Evolutionary conservation across 345 rosid genomes (phyloP).

Genomic region (Bretschneidera sinensis): DNA sequence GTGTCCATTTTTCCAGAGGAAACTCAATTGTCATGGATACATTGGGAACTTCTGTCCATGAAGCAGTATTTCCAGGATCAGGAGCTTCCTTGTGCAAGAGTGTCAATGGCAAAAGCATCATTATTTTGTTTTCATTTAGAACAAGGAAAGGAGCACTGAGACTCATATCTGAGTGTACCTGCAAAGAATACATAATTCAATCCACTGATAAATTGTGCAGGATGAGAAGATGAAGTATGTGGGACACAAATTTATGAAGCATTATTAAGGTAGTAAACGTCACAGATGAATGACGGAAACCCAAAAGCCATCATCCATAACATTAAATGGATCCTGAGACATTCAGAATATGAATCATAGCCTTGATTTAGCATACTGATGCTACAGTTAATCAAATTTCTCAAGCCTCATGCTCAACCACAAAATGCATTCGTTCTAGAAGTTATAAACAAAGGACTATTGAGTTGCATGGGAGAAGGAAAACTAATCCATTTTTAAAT

Average conservation of each 20-base stretch:
- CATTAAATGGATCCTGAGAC: background rate
- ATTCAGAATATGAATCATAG: background rate
- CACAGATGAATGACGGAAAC: background rate
- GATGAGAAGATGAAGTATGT: background rate
- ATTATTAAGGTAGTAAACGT: background rate
- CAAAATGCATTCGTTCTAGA: too few species aligned
- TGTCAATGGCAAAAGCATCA: constrained; percentile 49
- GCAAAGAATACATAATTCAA: constrained; percentile 13
- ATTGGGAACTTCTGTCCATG: constrained; percentile 34
- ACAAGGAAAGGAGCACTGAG: constrained; percentile 59
- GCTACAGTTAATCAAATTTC: too few species aligned
- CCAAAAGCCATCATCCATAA: background rate
- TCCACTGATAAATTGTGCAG: constrained; percentile 3
- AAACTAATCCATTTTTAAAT: too few species aligned
- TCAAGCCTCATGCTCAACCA: too few species aligned
- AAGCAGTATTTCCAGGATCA: constrained; percentile 31
- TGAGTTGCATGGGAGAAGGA: too few species aligned
- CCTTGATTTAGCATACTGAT: too few species aligned
- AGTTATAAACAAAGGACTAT: too few species aligned
- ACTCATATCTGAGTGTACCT: constrained; percentile 42
- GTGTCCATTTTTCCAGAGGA: constrained; percentile 63
- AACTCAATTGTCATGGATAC: constrained; percentile 37
- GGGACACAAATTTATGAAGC: background rate
- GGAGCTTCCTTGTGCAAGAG: constrained; percentile 41
- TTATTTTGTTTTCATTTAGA: constrained; percentile 52